Conservation (phyloP, 1,284 basidiomycete genomes). For the Rhodotorula sp. region DNA sequence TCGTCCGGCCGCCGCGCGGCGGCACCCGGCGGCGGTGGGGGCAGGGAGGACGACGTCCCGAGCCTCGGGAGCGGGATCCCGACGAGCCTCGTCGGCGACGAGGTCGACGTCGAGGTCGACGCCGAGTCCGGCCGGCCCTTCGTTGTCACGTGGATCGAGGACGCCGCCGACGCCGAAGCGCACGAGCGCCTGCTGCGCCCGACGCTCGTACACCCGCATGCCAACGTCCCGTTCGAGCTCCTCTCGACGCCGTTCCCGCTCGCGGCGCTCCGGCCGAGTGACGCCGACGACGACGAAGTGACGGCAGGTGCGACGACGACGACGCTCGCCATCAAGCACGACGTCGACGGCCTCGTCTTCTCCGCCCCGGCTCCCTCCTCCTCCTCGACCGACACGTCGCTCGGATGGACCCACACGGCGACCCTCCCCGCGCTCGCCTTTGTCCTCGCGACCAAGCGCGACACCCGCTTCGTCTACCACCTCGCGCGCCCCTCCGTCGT, state of each 20-base stretch:
- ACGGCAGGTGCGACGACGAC: background rate
- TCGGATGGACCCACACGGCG: slow-evolving; percentile 68
- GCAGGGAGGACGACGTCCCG: slow-evolving; percentile 50
- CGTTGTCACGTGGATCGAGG: slow-evolving; percentile 65
- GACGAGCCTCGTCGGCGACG: slow-evolving; percentile 70
- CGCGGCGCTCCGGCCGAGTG: background rate
- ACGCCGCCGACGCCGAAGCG: slow-evolving; percentile 12
- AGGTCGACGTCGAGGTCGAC: slow-evolving; percentile 75
- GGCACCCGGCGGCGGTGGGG: background rate
- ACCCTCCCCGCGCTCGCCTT: slow-evolving; percentile 89
- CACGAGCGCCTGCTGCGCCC: background rate
- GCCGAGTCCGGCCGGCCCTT: slow-evolving; percentile 59
- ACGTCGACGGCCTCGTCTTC: slow-evolving; percentile 79
- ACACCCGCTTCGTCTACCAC: slow-evolving; percentile 79
- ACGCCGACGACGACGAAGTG: no score
- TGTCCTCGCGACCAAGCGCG: slow-evolving; percentile 89
- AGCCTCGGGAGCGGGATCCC: slow-evolving; percentile 66
- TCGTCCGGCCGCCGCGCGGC: slow-evolving; percentile 55
- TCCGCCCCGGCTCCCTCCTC: slow-evolving; percentile 47
- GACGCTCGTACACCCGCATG: slow-evolving; percentile 24
- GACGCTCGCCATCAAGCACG: slow-evolving; percentile 64
- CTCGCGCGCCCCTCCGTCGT: slow-evolving; percentile 52
- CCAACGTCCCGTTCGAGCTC: slow-evolving; percentile 11
- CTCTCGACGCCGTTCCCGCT: slow-evolving; percentile 37
- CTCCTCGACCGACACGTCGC: slow-evolving; percentile 24